Evolutionary conservation across 1,139 yeast species (phyloP).

Genomic region (Ogataea hybrid): DNA sequence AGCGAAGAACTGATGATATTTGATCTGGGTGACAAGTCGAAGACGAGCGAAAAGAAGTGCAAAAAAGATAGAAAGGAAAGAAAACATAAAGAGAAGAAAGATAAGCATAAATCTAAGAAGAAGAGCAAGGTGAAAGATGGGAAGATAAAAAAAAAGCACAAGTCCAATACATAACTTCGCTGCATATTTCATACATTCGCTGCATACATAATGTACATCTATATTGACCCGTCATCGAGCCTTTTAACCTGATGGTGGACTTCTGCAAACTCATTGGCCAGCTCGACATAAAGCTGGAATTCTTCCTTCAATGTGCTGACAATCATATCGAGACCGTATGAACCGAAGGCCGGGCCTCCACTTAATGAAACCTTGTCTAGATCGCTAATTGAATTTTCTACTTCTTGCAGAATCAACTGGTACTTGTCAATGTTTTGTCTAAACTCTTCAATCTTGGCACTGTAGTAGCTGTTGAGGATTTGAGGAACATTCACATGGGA

Average conservation of each 20-base stretch:
- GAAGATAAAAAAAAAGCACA: background rate
- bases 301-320: constrained; percentile 76
- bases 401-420: constrained; percentile 60
- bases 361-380: constrained; percentile 46
- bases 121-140: constrained; percentile 1
- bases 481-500: constrained; percentile 30
- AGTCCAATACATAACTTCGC: background rate
- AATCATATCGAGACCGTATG: constrained; percentile 53
- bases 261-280: constrained; percentile 88
- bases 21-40: constrained; percentile 19
- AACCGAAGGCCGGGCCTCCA: constrained; percentile 27
- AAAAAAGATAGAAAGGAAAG: constrained; percentile 35
- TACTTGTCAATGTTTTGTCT: constrained; percentile 64
- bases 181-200: constrained; percentile 7
- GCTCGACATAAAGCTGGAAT: constrained; percentile 82
- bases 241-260: constrained; percentile 69
- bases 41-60: constrained; percentile 30
- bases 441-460: constrained; percentile 48
- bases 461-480: constrained; percentile 50
- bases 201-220: constrained; percentile 11
- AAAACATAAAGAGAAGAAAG: constrained; percentile 20
- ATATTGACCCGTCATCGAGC: constrained; percentile 17
- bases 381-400: constrained; percentile 74
- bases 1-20: constrained; percentile 24
- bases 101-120: constrained; percentile 4